Base-by-base conservation (phyloP, 257 asterid species). In the Nicotiana tabacum region DNA sequence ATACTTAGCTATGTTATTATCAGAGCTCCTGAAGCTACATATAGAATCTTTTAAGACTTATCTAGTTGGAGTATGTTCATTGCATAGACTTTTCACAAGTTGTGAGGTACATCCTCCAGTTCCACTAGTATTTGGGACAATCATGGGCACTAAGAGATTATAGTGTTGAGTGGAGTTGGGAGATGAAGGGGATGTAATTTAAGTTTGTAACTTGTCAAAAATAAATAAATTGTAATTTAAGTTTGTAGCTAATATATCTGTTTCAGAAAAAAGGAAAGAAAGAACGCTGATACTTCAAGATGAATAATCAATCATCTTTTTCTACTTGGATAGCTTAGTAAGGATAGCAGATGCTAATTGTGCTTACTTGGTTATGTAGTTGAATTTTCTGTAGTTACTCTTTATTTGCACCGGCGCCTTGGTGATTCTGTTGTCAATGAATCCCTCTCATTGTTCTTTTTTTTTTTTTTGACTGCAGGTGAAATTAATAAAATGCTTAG, bases 401-500 rank as follows among this genome's bases (percentile, higher is more conserved):
- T 58, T 33, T 43, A 35, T 17, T 35, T 21, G 70, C 78, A 30
- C 55, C 43, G 30, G 35, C 30, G 9, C 32, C 56, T 13, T 76
- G 51, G 16, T 8, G 13, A 66, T 46, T 21, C 66, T 27, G 16
- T 46, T n/a, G 68, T 5, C 17, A 77, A 60, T 83, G 83, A 76
- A 58, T 53, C 58, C n/a, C 10, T 67, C 70, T 77, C 9, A 60
- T 86, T 48, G 78, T 83, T 17, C 76, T 58, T 57, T 5, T 77
- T 82, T 64, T 85, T 9, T 83, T 43, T 64, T 56, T 30, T 77
- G 55, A 61, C 83, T 83, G 84, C 91, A 95, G 98, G 98, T 95
- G 68, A 93, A 92, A 89, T 80, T 95, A 86, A 91, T 95, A 70
- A 95, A 95, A 83, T 95, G 98, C 86, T 95, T 95, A 35, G 98